These are phyloP conservation scores for Kalmusia sp. DNA, from an alignment of 2,329 filamentous ascomycete genomes.

Conservation along the genomic window DNA sequence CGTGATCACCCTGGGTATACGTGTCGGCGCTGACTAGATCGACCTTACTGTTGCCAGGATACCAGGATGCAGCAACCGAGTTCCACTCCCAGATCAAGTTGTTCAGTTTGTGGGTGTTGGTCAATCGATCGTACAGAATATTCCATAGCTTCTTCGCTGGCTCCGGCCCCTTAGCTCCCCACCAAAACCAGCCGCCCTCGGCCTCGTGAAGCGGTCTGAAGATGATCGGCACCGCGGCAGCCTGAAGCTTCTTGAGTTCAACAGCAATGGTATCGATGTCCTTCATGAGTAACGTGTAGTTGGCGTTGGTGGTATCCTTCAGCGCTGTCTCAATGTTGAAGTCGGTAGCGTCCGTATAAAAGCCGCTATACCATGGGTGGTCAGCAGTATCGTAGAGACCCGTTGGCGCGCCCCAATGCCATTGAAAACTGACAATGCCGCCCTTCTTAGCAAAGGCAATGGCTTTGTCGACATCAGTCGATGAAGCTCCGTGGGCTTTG, in stretches of 20 bases:
- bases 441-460: constrained; percentile 52
- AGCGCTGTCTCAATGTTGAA: constrained; percentile 56
- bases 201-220: constrained; percentile 60
- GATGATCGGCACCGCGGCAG: constrained; percentile 55
- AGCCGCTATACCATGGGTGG: constrained; percentile 58
- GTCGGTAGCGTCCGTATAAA: constrained; percentile 59
- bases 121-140: constrained; percentile 55
- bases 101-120: constrained; percentile 53
- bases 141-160: constrained; percentile 54
- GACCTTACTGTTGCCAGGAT: constrained; percentile 55
- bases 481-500: constrained; percentile 51
- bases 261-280: constrained; percentile 59
- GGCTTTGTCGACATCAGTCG: constrained; percentile 56
- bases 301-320: constrained; percentile 50
- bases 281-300: constrained; percentile 56
- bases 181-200: constrained; percentile 62
- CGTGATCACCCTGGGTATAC: constrained; percentile 53
- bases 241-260: constrained; percentile 54
- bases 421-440: constrained; percentile 57
- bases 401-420: constrained; percentile 58
- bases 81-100: constrained; percentile 63
- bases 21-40: constrained; percentile 58
- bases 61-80: constrained; percentile 54
- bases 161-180: constrained; percentile 58
- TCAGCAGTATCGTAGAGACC: constrained; percentile 57